A percentile compares a stretch with the other conserved stretches of the same genome.
phyloP scores from a whole-genome alignment of 2,329 filamentous ascomycete species.

The Diaporthe vexans region DNA sequence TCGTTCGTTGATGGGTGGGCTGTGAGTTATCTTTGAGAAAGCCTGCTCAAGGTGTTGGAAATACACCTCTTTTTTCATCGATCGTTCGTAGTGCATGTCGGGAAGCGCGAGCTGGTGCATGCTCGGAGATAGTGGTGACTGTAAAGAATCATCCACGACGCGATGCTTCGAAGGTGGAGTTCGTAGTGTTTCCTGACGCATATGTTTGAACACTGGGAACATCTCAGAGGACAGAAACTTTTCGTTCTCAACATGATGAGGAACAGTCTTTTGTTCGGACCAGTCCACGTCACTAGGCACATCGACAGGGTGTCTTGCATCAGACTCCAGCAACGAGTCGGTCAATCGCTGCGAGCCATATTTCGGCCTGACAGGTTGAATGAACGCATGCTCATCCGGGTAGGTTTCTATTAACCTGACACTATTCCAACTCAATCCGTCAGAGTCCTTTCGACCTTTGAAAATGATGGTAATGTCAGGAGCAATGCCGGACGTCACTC shows the following conservation, averaged over 20 bases:
- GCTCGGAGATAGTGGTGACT: slow-evolving; percentile 7
- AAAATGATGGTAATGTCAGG: background rate
- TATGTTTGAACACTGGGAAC: slow-evolving; percentile 19
- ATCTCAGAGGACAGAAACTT: slow-evolving; percentile 19
- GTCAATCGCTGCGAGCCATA: background rate
- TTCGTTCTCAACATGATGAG: slow-evolving; percentile 1
- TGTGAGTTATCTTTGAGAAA: slow-evolving; percentile 26
- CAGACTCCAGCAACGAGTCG: too few relatives aligned
- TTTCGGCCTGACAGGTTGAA: background rate
- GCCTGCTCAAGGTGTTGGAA: slow-evolving; percentile 1
- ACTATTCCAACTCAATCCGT: background rate
- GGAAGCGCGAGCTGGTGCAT: background rate
- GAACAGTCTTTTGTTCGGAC: slow-evolving; percentile 6
- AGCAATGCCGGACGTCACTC: background rate
- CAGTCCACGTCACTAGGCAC: background rate
- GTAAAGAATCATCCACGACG: background rate
- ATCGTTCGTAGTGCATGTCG: background rate
- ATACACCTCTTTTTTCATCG: background rate
- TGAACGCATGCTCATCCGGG: background rate
- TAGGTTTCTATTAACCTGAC: slow-evolving; percentile 15
- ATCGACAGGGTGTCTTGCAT: background rate
- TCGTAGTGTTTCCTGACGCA: slow-evolving; percentile 2
- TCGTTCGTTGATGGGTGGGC: background rate
- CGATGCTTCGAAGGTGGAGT: background rate
- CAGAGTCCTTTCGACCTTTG: background rate